Evolutionary conservation across 225 moss, liverwort and hornwort species (phyloP), one percentile per base, ranked within the genome.

Genomic region (Polytrichum formosum): DNA sequence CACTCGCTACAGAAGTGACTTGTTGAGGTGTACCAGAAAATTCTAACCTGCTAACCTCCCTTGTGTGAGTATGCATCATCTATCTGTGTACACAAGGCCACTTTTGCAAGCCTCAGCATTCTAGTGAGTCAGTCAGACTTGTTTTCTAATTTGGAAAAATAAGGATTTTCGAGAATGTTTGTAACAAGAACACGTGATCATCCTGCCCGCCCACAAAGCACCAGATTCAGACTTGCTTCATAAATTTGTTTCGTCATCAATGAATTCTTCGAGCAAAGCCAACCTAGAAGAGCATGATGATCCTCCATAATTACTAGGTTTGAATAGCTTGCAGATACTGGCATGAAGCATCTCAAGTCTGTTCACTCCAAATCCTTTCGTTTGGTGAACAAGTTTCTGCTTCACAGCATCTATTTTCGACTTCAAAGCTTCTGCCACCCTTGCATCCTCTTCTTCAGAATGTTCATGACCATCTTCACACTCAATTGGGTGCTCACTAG

Each of bases 301-400:
- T 28, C 86, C 83, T 46, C 46, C 46, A 46, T 46, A 46, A 30
- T 64, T 67, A 63, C 75, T 77, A 56, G 63, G 75, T 77, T 87
- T 84, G 54, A 91, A 73, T 66, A 84, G 77, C 75, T 84, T 84
- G 77, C 84, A 82, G 33, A 88, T 77, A 56, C 33, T 78, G 5
- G 92, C 90, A 72, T 88, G 84, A n/a, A 92, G 83, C 80, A 86
- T 90, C 81, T 92, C 92, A 71, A 92, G 81, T 71, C 84, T 84
- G 64, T 76, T 81, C 27, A 92, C 88, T 59, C 90, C 88, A 54
- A 78, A 92, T 5, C 90, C 92, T 55, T 81, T 86, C 1, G 90
- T 88, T 8, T 76, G 54, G 75, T 76, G 76, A 53, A 84, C 68
- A 31, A 92, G 82, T 72, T 70, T 86, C 71, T 79, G 78, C 70